These are phyloP conservation scores for Mikania micrantha DNA, from an alignment of 129 eudicot genomes.

Conservation along the genomic window DNA sequence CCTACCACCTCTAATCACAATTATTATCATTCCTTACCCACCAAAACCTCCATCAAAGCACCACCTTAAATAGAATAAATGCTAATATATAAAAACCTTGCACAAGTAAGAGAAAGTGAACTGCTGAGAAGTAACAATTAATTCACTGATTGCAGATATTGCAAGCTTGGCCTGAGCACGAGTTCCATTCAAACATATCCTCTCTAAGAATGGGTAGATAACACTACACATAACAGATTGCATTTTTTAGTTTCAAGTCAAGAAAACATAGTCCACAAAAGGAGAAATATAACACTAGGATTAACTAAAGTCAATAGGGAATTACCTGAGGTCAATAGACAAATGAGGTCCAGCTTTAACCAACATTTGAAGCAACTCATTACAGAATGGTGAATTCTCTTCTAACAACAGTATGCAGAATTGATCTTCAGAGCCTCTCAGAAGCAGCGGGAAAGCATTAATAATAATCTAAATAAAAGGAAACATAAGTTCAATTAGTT, in stretches of 20 bases:
- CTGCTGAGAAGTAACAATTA: slow-evolving; percentile 46
- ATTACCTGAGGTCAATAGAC: slow-evolving; percentile 58
- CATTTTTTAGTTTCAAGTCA: slow-evolving; percentile 8
- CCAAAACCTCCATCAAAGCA: neutral
- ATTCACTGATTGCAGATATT: slow-evolving; percentile 60
- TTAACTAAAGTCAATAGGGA: neutral
- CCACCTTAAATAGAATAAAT: neutral
- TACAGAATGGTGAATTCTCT: slow-evolving; percentile 35
- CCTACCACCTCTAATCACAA: neutral
- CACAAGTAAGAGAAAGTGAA: slow-evolving; percentile 44
- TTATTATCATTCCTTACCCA: neutral
- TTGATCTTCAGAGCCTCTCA: slow-evolving; percentile 70
- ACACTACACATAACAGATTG: slow-evolving; percentile 46
- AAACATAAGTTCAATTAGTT: slow-evolving; percentile 2
- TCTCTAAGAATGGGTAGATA: slow-evolving; percentile 69
- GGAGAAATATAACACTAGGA: neutral
- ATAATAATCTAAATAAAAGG: slow-evolving; percentile 45
- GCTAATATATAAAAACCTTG: slow-evolving; percentile 45
- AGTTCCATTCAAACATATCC: slow-evolving; percentile 71
- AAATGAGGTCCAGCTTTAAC: slow-evolving; percentile 52
- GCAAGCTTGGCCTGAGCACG: slow-evolving; percentile 82
- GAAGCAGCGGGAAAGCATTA: slow-evolving; percentile 59
- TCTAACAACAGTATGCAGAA: slow-evolving; percentile 45
- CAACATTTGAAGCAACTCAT: slow-evolving; percentile 59
- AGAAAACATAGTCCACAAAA: neutral